Evolutionary conservation across 768 basidiomycete genomes (phyloP), one percentile per base, ranked within the genome.

Genomic region (Kwoniella botswanensis): DNA sequence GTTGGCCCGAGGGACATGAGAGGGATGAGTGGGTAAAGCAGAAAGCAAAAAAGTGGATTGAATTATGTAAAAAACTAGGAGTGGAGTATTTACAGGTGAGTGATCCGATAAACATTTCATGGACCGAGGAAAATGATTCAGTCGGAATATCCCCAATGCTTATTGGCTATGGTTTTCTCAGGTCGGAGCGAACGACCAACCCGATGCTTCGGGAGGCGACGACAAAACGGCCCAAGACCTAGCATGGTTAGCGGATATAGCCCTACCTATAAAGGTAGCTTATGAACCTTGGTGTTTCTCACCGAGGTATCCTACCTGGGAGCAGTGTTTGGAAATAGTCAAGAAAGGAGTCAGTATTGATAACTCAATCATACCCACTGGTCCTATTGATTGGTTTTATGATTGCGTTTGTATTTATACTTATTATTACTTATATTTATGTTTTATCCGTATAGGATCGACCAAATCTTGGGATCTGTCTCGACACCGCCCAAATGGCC

Each of bases 281-380:
- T 74, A 74, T 50, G 65, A 74, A 72, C 72, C 70, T 41, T 81
- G 79, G 79, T 79, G 78, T 52, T 78, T 76, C 74, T 70, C 71
- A 11, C 61, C 64, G 13, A 70, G 73, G 50, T 70, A 73, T 18
- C 24, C 66, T 22, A 74, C 64, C 1, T 79, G 75, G 76, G 64
- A 72, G 61, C 57, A 68, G 7, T 66, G 67, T 4, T 81, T 71
- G 71, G 65, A 79, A 67, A 71, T 79, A 62, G 76, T 76, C 43
- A 57, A 73, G 54, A 72, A 41, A n/a, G 59, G 62, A 43, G 71
- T 57, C 22, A 56, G 54, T 67, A 29, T 57, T 11, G 44, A 12
- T 17, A 13, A 21, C 26, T 26, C 26, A 26, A 26, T 26, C 26
- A 26, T 26, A 26, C 26, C 26, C 26, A 26, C 26, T 26, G 4